Evolutionary conservation across 2,329 filamentous ascomycete genomes (phyloP).

Genomic region (Alternaria brassicicola): DNA sequence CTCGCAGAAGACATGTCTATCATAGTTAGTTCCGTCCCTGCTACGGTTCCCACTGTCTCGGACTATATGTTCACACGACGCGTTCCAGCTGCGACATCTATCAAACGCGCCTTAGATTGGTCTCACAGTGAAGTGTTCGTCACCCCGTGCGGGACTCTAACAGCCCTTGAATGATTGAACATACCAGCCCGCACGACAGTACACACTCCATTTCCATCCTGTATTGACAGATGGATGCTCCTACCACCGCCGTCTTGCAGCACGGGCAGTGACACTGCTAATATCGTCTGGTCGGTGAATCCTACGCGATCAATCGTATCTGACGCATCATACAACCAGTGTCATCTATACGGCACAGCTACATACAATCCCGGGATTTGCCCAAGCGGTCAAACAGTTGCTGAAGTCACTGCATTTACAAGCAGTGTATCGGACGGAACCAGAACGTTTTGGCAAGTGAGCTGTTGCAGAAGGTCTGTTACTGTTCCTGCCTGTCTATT

Average conservation of each 20-base stretch:
- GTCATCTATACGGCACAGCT: neutral
- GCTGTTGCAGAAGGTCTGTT: neutral
- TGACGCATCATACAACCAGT: neutral
- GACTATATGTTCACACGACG: too few relatives aligned
- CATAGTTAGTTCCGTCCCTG: too few relatives aligned
- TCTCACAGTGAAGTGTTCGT: neutral
- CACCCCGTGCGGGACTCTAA: fast-evolving
- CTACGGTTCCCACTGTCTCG: too few relatives aligned
- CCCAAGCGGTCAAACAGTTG: neutral
- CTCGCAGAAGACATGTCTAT: neutral
- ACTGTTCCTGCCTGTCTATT: neutral
- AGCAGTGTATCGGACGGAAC: neutral
- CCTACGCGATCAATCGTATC: neutral
- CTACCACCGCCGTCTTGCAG: neutral
- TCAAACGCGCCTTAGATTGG: neutral
- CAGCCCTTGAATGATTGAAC: neutral
- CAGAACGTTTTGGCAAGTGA: neutral
- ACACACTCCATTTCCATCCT: neutral
- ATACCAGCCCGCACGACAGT: neutral
- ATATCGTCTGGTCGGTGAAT: neutral
- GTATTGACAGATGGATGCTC: neutral
- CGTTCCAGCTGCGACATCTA: too few relatives aligned
- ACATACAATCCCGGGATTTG: neutral
- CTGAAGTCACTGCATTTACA: neutral
- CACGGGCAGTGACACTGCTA: neutral